Conservation (phyloP, 108 stramenopile species). For the Conticribra guillardii region DNA sequence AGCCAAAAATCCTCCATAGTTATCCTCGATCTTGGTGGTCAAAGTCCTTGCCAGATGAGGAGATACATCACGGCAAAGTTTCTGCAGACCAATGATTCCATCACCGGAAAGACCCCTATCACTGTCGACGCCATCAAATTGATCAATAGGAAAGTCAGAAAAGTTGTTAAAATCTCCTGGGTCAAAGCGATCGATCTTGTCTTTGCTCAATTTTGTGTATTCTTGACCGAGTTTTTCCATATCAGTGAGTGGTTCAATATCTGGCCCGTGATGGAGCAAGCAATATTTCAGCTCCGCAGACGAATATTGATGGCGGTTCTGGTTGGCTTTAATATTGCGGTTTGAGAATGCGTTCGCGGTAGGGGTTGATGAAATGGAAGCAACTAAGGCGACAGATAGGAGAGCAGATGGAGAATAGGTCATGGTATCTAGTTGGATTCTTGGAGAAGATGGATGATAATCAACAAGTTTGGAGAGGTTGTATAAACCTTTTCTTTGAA, state of each 20-base stretch:
- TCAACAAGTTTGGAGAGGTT: too few relatives aligned
- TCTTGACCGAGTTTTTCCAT: slow-evolving; percentile 37
- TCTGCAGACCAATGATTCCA: slow-evolving; percentile 60
- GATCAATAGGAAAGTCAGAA: slow-evolving; percentile 59
- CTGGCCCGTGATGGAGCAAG: slow-evolving; percentile 43
- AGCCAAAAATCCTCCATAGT: slow-evolving; percentile 7
- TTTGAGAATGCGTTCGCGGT: neutral
- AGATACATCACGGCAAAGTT: slow-evolving; percentile 41
- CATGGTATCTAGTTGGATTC: too few relatives aligned
- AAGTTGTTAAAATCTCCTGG: slow-evolving; percentile 60
- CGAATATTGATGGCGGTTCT: neutral
- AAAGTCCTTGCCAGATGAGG: slow-evolving; percentile 37
- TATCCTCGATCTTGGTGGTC: slow-evolving; percentile 15
- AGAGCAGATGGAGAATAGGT: neutral
- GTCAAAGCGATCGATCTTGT: slow-evolving; percentile 55
- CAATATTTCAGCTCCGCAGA: slow-evolving; percentile 23
- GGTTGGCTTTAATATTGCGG: neutral
- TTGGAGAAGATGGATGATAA: too few relatives aligned
- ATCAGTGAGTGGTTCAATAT: slow-evolving; percentile 38
- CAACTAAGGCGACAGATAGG: neutral
- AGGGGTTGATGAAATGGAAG: neutral
- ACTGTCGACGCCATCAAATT: slow-evolving; percentile 78
- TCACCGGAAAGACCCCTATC: slow-evolving; percentile 89
- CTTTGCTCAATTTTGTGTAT: slow-evolving; percentile 58
- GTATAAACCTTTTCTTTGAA: too few relatives aligned